Evolutionary conservation across 148 eudicot species (phyloP).

Genomic region (Vaccinium corymbosum): DNA sequence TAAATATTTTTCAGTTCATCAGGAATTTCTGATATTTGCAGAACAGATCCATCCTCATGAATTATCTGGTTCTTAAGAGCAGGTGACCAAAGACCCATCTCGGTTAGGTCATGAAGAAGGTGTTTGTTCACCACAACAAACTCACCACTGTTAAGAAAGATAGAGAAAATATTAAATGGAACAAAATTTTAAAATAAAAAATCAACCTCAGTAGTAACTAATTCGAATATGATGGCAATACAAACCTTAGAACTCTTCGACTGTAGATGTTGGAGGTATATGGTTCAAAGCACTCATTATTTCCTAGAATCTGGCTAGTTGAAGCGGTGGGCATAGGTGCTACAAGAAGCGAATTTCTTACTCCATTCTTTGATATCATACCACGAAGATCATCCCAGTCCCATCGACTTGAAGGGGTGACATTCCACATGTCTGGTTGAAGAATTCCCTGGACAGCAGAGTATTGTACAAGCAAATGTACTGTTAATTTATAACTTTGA

Average conservation of each 20-base stretch:
- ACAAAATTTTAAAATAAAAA: background rate
- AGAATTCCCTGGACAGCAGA: constrained; percentile 61
- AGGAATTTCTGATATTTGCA: constrained; percentile 70
- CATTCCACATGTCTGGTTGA: constrained; percentile 99
- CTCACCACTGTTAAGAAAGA: constrained; percentile 63
- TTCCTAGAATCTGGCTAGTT: constrained; percentile 95
- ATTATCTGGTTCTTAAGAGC: constrained; percentile 74
- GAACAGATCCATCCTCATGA: constrained; percentile 82
- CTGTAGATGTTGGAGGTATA: constrained; percentile 94
- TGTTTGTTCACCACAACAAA: constrained; percentile 99
- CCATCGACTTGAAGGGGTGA: constrained; percentile 79
- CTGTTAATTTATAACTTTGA: background rate
- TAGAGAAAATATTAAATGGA: background rate
- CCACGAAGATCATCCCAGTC: constrained; percentile 74
- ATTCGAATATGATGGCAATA: background rate
- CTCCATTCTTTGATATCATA: constrained; percentile 66
- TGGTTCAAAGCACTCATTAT: constrained; percentile 97
- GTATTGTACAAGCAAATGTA: background rate
- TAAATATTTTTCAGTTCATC: constrained; percentile 59
- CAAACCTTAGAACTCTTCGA: constrained; percentile 87
- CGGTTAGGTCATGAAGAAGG: constrained; percentile 87
- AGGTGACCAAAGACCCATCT: constrained; percentile 91
- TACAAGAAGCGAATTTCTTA: constrained; percentile 89
- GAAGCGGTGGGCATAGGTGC: constrained; percentile 99
- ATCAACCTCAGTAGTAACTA: background rate